Percentiles rank a stretch among this genome's conserved stretches.
phyloP scores from a whole-genome alignment of 1,284 basidiomycete genomes.

The Porodaedalea pini region DNA sequence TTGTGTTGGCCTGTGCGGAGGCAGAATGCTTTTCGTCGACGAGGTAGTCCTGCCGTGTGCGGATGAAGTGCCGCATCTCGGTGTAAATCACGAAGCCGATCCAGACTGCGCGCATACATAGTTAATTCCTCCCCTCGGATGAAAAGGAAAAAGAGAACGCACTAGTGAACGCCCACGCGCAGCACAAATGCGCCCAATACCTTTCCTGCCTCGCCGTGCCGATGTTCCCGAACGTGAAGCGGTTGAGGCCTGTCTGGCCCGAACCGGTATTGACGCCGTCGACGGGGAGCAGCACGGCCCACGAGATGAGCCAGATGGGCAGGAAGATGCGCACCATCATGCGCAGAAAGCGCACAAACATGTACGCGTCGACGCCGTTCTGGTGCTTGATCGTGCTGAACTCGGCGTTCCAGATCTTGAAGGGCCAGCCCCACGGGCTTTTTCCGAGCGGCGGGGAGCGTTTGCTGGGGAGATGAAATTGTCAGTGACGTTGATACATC shows the following conservation, averaged over 20 bases:
- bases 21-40: conserved; percentile 69
- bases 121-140: not conserved
- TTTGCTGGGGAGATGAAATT: conserved; percentile 43
- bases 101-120: conserved; percentile 55
- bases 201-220: conserved; percentile 46
- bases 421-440: conserved; percentile 46
- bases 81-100: conserved; percentile 77
- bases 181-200: conserved; percentile 73
- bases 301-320: conserved; percentile 79
- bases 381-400: conserved; percentile 58
- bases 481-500: not conserved
- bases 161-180: conserved; percentile 77
- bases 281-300: conserved; percentile 68
- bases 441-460: conserved; percentile 46
- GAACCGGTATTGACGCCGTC: conserved; percentile 54
- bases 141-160: conserved; percentile 29
- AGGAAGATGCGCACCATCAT: conserved; percentile 78
- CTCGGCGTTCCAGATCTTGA: conserved; percentile 53
- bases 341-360: conserved; percentile 86
- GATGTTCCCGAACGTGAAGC: conserved; percentile 83
- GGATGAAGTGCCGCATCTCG: conserved; percentile 82
- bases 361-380: conserved; percentile 93
- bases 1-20: conserved; percentile 80
- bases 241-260: conserved; percentile 61
- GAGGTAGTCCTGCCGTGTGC: conserved; percentile 82